Evolutionary conservation across 352 stramenopile species (phyloP), one percentile per base, ranked within the genome.

Genomic region (Aphanomyces astaci): DNA sequence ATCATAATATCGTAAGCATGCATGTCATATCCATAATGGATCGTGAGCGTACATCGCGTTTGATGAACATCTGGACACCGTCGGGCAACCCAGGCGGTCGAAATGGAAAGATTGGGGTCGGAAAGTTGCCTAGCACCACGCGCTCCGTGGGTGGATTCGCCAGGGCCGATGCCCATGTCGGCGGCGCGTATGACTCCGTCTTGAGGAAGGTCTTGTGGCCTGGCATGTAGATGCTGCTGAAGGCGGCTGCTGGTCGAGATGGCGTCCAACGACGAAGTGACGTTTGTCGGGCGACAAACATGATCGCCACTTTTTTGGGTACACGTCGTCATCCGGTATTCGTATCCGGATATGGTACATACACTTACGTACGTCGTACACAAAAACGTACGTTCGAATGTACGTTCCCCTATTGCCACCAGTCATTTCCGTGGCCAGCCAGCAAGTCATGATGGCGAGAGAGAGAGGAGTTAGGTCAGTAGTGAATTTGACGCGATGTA

Each of bases 1-100:
- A 27, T 3, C 25, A 22, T 49, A 68, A 24, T 9, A 1, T 24
- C 45, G 39, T 9, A 11, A 22, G 36, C 36, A 43, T 43, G 36
- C 36, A n/a, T n/a, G n/a, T n/a, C n/a, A n/a, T n/a, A n/a, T n/a
- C 5, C 53, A 60, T 25, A 30, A 4, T 19, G 28, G 3, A 72
- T 36, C 4, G 63, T 48, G 15, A 33, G 68, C 72, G 22, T 66
- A 88, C 80, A 72, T 94, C 86, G 64, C 86, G 86, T 72, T 94
- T 94, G 75, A 94, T 88, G 74, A 85, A 89, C 74, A 94, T 80
- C 36, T 75, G 82, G 40, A 94, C 81, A 39, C 77, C 84, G 2
- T 80, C 59, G 2, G 86, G 86, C 25, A 94, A 65, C 0, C 81
- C 85, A 4, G 83, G 85, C n/a, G 85, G 83, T 0, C 71, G 64